Conservation (phyloP, 495 filamentous ascomycete genomes). For the Neurospora tetrasperma region DNA sequence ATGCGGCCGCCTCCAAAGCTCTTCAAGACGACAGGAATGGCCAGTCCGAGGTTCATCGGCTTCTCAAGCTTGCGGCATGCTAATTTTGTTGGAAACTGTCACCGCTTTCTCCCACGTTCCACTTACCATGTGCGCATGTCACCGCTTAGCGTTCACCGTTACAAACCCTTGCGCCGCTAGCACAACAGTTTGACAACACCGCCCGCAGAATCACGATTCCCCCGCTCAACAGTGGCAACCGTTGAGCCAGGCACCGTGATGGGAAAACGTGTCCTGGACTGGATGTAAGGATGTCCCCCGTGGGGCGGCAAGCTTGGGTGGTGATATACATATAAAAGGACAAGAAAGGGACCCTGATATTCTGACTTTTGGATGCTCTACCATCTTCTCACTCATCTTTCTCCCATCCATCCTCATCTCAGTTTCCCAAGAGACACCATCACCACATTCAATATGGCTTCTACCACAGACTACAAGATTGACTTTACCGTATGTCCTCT, state of each 20-base stretch:
- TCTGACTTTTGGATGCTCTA: background rate
- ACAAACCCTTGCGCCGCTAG: background rate
- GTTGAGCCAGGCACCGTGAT: background rate
- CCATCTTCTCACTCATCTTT: background rate
- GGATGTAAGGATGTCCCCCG: background rate
- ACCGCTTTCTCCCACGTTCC: background rate
- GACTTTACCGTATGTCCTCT: background rate
- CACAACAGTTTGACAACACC: background rate
- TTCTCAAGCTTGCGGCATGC: background rate
- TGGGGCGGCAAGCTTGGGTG: background rate
- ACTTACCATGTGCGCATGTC: background rate
- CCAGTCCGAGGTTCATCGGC: background rate
- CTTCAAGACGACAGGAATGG: background rate
- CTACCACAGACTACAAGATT: background rate
- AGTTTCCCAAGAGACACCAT: background rate
- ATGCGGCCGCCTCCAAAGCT: background rate
- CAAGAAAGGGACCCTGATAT: background rate
- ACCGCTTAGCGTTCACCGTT: background rate
- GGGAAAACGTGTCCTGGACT: background rate
- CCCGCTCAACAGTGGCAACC: background rate
- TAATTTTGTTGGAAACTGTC: background rate
- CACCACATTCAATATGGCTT: background rate
- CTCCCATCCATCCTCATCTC: background rate
- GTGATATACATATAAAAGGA: background rate
- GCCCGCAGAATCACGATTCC: background rate